phyloP scores from a whole-genome alignment of 495 filamentous ascomycete species.

The Xylaria telfairii region DNA sequence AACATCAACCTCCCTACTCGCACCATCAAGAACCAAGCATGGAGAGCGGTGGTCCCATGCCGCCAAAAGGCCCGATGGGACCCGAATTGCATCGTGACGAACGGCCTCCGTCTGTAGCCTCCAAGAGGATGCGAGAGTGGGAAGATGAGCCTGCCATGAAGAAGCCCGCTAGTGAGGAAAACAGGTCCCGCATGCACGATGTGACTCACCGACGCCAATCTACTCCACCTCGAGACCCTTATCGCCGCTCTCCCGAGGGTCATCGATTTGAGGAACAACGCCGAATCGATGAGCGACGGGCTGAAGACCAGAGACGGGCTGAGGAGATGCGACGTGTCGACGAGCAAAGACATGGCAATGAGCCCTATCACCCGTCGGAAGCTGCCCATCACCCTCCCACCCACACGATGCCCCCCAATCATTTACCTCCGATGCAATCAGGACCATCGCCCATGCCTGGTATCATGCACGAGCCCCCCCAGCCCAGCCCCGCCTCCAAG shows the following conservation, averaged over 20 bases:
- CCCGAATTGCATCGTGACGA: constrained; percentile 74
- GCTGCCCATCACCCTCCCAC: constrained; percentile 84
- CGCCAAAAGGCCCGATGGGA: constrained; percentile 41
- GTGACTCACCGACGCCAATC: constrained; percentile 76
- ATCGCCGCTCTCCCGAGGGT: constrained; percentile 78
- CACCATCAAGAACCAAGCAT: constrained; percentile 66
- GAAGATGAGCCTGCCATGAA: constrained; percentile 81
- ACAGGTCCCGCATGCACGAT: constrained; percentile 83
- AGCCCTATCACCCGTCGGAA: constrained; percentile 87
- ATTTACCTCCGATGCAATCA: constrained; percentile 70
- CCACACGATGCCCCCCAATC: constrained; percentile 70
- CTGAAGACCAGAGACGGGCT: constrained; percentile 52
- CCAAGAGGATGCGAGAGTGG: constrained; percentile 90
- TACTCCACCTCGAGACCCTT: constrained; percentile 69
- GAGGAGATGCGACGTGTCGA: constrained; percentile 58
- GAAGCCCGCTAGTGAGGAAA: constrained; percentile 88
- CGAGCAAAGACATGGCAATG: constrained; percentile 62
- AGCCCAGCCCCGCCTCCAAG: constrained; percentile 63
- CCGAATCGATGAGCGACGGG: constrained; percentile 58
- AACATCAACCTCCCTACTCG: constrained; percentile 76
- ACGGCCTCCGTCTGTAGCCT: constrained; percentile 75
- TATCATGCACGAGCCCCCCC: constrained; percentile 58
- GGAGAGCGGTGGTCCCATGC: constrained; percentile 62
- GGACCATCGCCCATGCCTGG: constrained; percentile 65
- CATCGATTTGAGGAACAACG: constrained; percentile 64